phyloP scores from a whole-genome alignment of 2,329 filamentous ascomycete species.

The Penicillium decumbens region DNA sequence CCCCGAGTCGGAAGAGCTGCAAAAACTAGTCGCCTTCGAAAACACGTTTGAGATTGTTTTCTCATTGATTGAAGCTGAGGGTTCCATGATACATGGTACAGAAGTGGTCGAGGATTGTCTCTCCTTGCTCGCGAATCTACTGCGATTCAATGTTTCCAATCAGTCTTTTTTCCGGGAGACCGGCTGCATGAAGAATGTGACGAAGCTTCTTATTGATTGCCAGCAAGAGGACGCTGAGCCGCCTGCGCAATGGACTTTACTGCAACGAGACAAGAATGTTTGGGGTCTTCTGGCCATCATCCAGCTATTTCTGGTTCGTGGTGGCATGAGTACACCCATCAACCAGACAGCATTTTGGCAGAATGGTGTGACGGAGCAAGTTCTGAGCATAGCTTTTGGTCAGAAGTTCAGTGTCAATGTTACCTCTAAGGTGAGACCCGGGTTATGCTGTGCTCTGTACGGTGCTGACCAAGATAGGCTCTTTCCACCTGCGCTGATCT shows the following conservation, averaged over 20 bases:
- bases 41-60: conserved; percentile 88
- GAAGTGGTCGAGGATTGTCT: conserved; percentile 89
- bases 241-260: conserved; percentile 68
- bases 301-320: conserved; percentile 74
- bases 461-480: conserved; percentile 52
- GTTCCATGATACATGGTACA: conserved; percentile 74
- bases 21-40: conserved; percentile 93
- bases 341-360: conserved; percentile 87
- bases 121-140: conserved; percentile 80
- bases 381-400: conserved; percentile 78
- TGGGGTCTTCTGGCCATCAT: conserved; percentile 85
- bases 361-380: conserved; percentile 70
- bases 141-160: conserved; percentile 83
- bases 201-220: conserved; percentile 61
- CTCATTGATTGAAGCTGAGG: conserved; percentile 73
- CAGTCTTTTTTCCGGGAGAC: conserved; percentile 92
- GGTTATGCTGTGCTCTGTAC: neutral
- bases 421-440: conserved; percentile 64
- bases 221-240: conserved; percentile 54
- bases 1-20: conserved; percentile 77
- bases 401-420: conserved; percentile 68
- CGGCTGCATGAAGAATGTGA: conserved; percentile 69
- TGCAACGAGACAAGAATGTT: conserved; percentile 80
- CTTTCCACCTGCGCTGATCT: conserved; percentile 80
- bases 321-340: conserved; percentile 71